phyloP scores from a whole-genome alignment of 139 green algal genomes.

The Chlamydomonas incerta region DNA sequence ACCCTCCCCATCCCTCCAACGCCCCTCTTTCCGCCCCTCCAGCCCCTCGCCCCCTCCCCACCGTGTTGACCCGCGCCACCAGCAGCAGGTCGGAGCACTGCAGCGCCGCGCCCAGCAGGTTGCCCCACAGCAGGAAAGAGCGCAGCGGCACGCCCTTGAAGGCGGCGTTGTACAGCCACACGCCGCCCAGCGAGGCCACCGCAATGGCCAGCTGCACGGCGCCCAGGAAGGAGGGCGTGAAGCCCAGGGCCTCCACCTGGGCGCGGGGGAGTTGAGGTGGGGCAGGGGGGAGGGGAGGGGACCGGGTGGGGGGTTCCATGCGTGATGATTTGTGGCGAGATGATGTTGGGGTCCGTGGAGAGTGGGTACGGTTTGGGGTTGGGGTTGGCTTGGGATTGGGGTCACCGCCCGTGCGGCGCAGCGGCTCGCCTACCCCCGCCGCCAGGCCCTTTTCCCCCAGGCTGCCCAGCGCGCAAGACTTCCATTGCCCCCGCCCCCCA shows the following conservation, averaged over 20 bases:
- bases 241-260: conserved; percentile 44
- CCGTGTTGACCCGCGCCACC: conserved; percentile 53
- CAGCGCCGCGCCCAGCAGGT: conserved; percentile 70
- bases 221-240: conserved; percentile 75
- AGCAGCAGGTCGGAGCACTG: conserved; percentile 45
- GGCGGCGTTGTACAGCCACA: conserved; percentile 78
- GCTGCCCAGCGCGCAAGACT: no score
- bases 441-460: no score
- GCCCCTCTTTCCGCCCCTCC: background rate
- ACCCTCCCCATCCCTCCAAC: no score
- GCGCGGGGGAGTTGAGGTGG: no score
- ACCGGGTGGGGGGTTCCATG: no score
- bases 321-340: no score
- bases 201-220: conserved; percentile 74
- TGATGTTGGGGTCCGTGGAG: no score
- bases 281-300: background rate
- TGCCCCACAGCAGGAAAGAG: conserved; percentile 61
- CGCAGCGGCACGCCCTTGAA: conserved; percentile 69
- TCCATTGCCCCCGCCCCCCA: no score
- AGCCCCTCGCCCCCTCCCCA: background rate
- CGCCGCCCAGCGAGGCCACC: conserved; percentile 60
- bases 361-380: no score
- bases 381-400: no score
- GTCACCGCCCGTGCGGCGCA: no score
- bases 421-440: no score